Percentiles rank a stretch among this genome's conserved stretches.
phyloP scores from a whole-genome alignment of 352 stramenopile species.

The Pythium apleroticum region DNA sequence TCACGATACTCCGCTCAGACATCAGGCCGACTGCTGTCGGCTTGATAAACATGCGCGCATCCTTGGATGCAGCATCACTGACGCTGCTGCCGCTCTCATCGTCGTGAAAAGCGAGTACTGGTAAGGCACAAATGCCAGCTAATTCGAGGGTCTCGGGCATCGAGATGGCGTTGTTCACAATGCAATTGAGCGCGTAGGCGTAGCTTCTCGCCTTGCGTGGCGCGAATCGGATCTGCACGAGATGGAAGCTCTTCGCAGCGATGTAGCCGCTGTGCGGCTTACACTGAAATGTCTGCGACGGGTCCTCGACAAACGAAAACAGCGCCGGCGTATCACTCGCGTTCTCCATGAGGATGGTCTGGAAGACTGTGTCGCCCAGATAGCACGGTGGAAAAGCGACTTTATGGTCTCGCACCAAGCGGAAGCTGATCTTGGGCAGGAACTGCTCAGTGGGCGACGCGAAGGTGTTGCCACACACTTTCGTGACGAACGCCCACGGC shows the following conservation, averaged over 20 bases:
- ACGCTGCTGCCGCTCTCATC: conserved; percentile 13
- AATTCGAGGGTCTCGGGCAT: conserved; percentile 61
- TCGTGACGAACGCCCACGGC: conserved; percentile 83
- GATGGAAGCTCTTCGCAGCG: conserved; percentile 70
- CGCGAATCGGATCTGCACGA: conserved; percentile 80
- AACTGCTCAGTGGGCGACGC: conserved; percentile 80
- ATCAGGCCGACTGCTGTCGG: conserved; percentile 79
- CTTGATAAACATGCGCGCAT: conserved; percentile 75
- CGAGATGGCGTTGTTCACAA: conserved; percentile 66
- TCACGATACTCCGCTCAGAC: conserved; percentile 46
- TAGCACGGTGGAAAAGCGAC: conserved; percentile 88
- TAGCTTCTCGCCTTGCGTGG: conserved; percentile 53
- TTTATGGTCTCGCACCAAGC: conserved; percentile 40
- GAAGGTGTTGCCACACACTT: conserved; percentile 89
- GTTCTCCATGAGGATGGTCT: conserved; percentile 89
- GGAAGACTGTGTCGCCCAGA: conserved; percentile 87
- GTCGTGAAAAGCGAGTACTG: conserved; percentile 48
- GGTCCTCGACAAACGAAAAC: conserved; percentile 80
- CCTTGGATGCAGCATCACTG: conserved; percentile 17
- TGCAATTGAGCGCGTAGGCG: conserved; percentile 54
- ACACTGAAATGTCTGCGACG: conserved; percentile 61
- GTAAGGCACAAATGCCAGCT: conserved; percentile 51
- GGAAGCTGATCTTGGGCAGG: conserved; percentile 80
- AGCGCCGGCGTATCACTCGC: conserved; percentile 85
- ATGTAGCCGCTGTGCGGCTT: conserved; percentile 74